Evolutionary conservation across 768 basidiomycete species (phyloP), one percentile per base, ranked within the genome.

Genomic region (Collybia sordida): DNA sequence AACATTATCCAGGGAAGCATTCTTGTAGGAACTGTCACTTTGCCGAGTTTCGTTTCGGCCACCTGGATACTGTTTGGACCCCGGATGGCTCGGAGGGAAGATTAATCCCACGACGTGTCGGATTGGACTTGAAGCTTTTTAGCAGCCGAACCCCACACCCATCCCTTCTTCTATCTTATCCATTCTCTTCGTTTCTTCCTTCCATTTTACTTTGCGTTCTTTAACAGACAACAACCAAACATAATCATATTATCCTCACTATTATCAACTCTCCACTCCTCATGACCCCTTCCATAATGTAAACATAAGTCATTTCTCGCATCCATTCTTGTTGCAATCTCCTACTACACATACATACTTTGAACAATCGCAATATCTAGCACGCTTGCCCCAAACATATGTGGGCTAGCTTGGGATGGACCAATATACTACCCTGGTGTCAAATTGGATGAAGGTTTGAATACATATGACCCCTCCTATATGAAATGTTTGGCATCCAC

Each of bases 1-100:
- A 25, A 78, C 70, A 22, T 61, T 83, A 51, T 64, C 78, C 50
- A 73, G 75, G 59, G 81, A 84, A 19, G 82, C 82, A 6, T 83
- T 80, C 60, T 53, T 82, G 56, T 80, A 67, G 59, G 47, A 49
- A 18, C 6, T 37, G 44, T 37, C 39, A 18, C 35, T 35, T 24
- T 21, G 17, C 40, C 14, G 15, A 37, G 45, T 18, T 27, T 21
- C 23, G 38, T 21, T 40, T 39, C 43, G 42, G 35, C 23, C 27
- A n/a, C 17, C n/a, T 22, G 12, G 22, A 35, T 24, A 27, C 4
- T 24, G 38, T 23, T 40, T 22, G 45, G 28, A 28, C 4, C 45
- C 37, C 37, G 22, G 18, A 21, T 40, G 50, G 24, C 19, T 40
- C 38, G 31, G 19, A n/a, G 7, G 22, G 34, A 28, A 14, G 47